Percentiles rank a stretch among this genome's conserved stretches.
Evolutionary conservation across 2,329 filamentous ascomycete species (phyloP).

Genomic region (Sarocladium kiliense): DNA sequence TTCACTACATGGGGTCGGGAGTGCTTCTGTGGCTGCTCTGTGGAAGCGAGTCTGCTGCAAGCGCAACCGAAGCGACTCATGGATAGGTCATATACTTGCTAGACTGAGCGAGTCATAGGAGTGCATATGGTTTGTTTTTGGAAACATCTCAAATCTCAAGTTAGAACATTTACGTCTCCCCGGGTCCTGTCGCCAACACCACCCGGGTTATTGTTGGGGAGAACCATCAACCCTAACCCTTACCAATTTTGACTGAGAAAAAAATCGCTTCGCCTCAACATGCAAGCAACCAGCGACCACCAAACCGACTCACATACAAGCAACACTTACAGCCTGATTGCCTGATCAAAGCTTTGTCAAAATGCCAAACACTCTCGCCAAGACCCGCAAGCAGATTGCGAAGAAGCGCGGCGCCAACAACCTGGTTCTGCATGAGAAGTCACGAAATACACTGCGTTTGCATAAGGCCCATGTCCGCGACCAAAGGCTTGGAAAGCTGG

Average conservation of each 20-base stretch:
- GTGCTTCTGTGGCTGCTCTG: too few relatives aligned
- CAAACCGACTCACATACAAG: background rate
- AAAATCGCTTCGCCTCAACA: background rate
- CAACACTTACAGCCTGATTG: background rate
- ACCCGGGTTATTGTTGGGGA: too few relatives aligned
- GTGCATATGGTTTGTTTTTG: too few relatives aligned
- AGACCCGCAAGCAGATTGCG: slow-evolving; percentile 81
- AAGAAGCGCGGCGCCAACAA: slow-evolving; percentile 78
- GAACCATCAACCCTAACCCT: slow-evolving; percentile 9
- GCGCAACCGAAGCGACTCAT: too few relatives aligned
- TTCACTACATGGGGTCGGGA: too few relatives aligned
- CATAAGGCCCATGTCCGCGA: slow-evolving; percentile 76
- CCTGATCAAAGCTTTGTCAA: slow-evolving; percentile 17
- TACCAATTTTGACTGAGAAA: background rate
- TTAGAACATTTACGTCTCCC: too few relatives aligned
- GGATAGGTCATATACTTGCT: too few relatives aligned
- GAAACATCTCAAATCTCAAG: too few relatives aligned
- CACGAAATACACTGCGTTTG: slow-evolving; percentile 76
- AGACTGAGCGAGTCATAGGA: too few relatives aligned
- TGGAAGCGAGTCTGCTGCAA: too few relatives aligned
- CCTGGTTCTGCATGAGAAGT: slow-evolving; percentile 78
- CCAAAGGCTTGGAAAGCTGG: slow-evolving; percentile 71
- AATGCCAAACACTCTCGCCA: slow-evolving; percentile 75
- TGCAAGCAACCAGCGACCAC: too few relatives aligned
- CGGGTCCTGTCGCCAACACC: too few relatives aligned